phyloP scores from a whole-genome alignment of 768 basidiomycete genomes.

The Leccinum pellstonianum region DNA sequence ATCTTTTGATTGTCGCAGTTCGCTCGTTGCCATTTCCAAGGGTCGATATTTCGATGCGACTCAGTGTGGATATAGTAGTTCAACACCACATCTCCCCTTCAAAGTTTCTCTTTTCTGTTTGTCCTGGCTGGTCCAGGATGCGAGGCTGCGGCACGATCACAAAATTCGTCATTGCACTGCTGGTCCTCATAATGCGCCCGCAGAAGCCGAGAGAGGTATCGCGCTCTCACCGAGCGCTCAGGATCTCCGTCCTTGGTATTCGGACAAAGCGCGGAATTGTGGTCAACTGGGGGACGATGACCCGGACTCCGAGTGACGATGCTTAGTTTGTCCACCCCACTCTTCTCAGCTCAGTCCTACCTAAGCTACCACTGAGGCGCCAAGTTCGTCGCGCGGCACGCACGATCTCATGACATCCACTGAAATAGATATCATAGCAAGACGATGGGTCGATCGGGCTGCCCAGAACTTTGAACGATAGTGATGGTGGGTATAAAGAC shows the following conservation, averaged over 20 bases:
- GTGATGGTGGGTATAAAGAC: too few relatives aligned
- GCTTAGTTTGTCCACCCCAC: not conserved
- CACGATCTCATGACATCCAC: too few relatives aligned
- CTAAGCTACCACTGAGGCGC: too few relatives aligned
- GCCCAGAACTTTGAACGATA: too few relatives aligned
- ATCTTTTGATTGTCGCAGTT: not conserved
- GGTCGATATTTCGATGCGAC: not conserved
- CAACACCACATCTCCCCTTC: not conserved
- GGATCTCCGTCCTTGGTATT: constrained; percentile 83
- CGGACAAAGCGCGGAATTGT: constrained; percentile 28
- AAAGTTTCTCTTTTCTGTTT: not conserved
- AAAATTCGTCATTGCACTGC: not conserved
- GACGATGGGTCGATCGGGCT: too few relatives aligned
- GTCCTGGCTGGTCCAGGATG: not conserved
- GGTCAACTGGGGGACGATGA: constrained; percentile 31
- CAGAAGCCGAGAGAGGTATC: too few relatives aligned
- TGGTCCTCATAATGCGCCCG: not conserved
- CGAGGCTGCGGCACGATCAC: not conserved
- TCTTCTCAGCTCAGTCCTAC: too few relatives aligned
- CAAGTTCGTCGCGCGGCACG: too few relatives aligned
- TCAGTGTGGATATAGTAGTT: too few relatives aligned
- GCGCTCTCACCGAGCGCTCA: constrained; percentile 37
- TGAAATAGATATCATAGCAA: too few relatives aligned
- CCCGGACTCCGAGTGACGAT: constrained; percentile 37
- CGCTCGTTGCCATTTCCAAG: not conserved